Conservation (phyloP, 2,329 filamentous ascomycete species). For the Fusarium hainanense region DNA sequence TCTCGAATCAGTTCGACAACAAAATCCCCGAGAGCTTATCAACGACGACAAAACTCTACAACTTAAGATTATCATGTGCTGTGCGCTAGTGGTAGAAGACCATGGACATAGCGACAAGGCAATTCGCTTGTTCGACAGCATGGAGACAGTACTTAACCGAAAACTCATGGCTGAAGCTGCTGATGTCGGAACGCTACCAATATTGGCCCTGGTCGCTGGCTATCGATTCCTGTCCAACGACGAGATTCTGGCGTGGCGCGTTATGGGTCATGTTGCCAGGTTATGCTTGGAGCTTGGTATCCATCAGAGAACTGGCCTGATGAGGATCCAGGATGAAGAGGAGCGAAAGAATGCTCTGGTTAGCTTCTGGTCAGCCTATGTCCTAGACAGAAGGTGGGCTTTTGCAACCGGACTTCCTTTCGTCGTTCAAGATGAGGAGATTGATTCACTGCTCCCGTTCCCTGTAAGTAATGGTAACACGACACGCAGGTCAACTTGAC, state of each 20-base stretch:
- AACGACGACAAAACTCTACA: slow-evolving; percentile 70
- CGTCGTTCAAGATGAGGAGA: slow-evolving; percentile 84
- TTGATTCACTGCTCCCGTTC: slow-evolving; percentile 81
- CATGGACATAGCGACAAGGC: slow-evolving; percentile 82
- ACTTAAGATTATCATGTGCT: slow-evolving; percentile 86
- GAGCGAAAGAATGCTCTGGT: slow-evolving; percentile 75
- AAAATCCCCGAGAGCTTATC: slow-evolving; percentile 53
- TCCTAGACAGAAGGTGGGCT: slow-evolving; percentile 87
- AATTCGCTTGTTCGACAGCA: slow-evolving; percentile 77
- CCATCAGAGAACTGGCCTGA: slow-evolving; percentile 80
- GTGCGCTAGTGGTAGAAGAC: slow-evolving; percentile 80
- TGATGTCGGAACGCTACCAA: slow-evolving; percentile 60
- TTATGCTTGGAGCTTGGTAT: slow-evolving; percentile 85
- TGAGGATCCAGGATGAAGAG: slow-evolving; percentile 74
- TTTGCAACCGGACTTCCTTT: slow-evolving; percentile 91
- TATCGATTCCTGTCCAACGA: slow-evolving; percentile 90
- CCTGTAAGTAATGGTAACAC: slow-evolving; percentile 67
- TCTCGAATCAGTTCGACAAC: slow-evolving; percentile 66
- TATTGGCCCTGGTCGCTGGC: slow-evolving; percentile 64
- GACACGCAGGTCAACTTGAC: slow-evolving; percentile 10
- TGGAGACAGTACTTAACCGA: slow-evolving; percentile 76
- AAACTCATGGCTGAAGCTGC: slow-evolving; percentile 67
- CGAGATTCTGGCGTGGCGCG: slow-evolving; percentile 85
- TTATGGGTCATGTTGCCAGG: slow-evolving; percentile 84
- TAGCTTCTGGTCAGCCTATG: slow-evolving; percentile 88